Conservation (phyloP, 441 rosid species). For the Pelargonium australe region DNA sequence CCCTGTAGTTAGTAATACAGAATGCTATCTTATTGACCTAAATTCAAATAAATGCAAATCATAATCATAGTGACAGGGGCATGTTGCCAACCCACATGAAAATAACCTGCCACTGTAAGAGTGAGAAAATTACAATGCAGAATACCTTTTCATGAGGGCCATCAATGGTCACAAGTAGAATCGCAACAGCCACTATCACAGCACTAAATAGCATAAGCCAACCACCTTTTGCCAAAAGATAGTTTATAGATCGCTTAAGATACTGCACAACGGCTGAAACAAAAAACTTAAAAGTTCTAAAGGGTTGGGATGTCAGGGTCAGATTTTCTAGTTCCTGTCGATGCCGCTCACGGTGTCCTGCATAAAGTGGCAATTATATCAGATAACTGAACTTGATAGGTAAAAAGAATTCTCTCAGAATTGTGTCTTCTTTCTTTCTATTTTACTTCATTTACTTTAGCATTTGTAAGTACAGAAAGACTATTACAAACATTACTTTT, state of each 20-base stretch:
- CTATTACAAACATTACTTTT: background rate
- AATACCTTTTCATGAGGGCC: conserved; percentile 84
- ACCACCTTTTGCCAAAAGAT: conserved; percentile 64
- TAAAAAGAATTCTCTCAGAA: background rate
- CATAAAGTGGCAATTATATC: conserved; percentile 20
- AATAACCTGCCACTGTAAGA: conserved; percentile 1
- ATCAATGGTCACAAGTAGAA: conserved; percentile 61
- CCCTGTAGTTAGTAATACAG: background rate
- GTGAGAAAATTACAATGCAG: background rate
- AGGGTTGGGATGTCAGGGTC: conserved; percentile 62
- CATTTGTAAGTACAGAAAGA: background rate
- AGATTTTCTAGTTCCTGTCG: conserved; percentile 64
- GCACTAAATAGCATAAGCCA: conserved; percentile 55
- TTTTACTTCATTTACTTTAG: background rate
- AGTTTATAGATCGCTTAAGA: conserved; percentile 35
- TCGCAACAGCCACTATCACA: conserved; percentile 39
- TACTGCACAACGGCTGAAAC: conserved; percentile 51
- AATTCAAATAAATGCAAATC: background rate
- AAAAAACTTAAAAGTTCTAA: conserved; percentile 65
- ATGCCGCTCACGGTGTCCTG: conserved; percentile 59
- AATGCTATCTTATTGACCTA: background rate
- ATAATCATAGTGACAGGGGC: background rate
- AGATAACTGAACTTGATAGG: conserved; percentile 11
- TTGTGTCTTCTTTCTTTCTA: background rate
- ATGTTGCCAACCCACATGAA: background rate